Conservation (phyloP, 1,139 yeast species). For the Scheffersomyces insectosa region DNA sequence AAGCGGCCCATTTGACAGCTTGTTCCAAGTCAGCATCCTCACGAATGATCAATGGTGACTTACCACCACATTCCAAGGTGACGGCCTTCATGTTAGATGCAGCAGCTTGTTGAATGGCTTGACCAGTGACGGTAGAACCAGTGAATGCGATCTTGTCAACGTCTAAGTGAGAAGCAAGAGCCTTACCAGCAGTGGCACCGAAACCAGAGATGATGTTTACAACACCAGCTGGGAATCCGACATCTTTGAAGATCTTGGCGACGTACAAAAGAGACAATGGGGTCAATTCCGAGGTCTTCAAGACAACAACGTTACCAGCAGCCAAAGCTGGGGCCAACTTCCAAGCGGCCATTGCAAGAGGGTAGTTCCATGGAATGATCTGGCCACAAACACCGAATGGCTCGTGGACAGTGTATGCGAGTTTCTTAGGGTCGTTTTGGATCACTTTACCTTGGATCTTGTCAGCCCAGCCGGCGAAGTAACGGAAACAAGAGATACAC, state of each 20-base stretch:
- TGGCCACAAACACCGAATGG: constrained; percentile 83
- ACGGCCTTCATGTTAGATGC: constrained; percentile 66
- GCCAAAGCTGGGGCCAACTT: constrained; percentile 65
- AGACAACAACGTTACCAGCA: constrained; percentile 64
- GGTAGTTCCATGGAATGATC: constrained; percentile 70
- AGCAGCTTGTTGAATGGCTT: constrained; percentile 59
- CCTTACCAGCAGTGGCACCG: constrained; percentile 58
- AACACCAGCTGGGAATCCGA: constrained; percentile 75
- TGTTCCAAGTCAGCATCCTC: constrained; percentile 75
- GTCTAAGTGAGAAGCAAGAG: constrained; percentile 55
- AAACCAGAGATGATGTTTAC: constrained; percentile 60
- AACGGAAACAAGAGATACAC: constrained; percentile 57
- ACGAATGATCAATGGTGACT: constrained; percentile 72
- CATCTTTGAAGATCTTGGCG: constrained; percentile 56
- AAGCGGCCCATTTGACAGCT: constrained; percentile 83
- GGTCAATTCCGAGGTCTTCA: constrained; percentile 68
- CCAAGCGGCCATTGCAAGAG: constrained; percentile 61
- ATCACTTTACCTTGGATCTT: constrained; percentile 71
- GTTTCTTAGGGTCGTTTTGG: constrained; percentile 63
- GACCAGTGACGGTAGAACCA: constrained; percentile 63
- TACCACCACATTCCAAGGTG: constrained; percentile 93
- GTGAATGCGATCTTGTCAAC: constrained; percentile 72
- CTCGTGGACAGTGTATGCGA: constrained; percentile 78
- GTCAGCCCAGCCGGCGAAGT: constrained; percentile 86
- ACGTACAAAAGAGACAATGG: constrained; percentile 61